Conservation (phyloP, 2,329 filamentous ascomycete species). For the Alternaria dauci region DNA sequence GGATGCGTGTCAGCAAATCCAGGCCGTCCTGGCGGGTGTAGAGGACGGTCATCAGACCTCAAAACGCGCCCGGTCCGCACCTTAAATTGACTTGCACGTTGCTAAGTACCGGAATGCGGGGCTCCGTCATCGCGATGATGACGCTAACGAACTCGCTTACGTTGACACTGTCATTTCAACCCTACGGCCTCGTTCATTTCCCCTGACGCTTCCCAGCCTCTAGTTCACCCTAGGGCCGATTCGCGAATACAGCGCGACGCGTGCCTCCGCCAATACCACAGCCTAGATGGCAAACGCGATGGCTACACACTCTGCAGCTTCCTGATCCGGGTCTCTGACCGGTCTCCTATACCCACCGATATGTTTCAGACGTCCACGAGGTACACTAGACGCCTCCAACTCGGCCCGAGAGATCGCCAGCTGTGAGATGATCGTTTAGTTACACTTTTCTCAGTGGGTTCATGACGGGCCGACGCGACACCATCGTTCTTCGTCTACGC, state of each 20-base stretch:
- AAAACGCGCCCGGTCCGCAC: constrained; percentile 19
- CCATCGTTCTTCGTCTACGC: not conserved
- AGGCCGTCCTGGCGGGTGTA: not conserved
- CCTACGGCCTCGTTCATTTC: constrained; percentile 20
- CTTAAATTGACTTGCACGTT: constrained; percentile 15
- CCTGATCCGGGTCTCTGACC: constrained; percentile 16
- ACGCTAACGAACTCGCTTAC: constrained; percentile 14
- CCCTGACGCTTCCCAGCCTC: constrained; percentile 14
- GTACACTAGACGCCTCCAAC: constrained; percentile 5
- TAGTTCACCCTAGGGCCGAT: constrained; percentile 6
- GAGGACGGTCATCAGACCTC: constrained; percentile 15
- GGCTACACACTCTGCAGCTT: constrained; percentile 11
- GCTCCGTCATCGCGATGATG: constrained; percentile 12
- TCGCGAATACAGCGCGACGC: constrained; percentile 5
- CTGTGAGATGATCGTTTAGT: constrained; percentile 5
- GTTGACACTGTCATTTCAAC: constrained; percentile 11
- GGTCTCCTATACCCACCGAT: constrained; percentile 7
- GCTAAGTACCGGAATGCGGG: constrained; percentile 17
- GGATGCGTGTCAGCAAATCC: not conserved
- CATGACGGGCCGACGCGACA: constrained; percentile 17
- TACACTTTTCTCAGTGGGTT: constrained; percentile 11
- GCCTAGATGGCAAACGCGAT: not conserved
- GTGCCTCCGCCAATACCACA: not conserved
- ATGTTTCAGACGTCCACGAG: constrained; percentile 21
- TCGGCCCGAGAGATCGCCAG: constrained; percentile 19